phyloP scores from a whole-genome alignment of 768 basidiomycete genomes.

The Suillus subluteus region DNA sequence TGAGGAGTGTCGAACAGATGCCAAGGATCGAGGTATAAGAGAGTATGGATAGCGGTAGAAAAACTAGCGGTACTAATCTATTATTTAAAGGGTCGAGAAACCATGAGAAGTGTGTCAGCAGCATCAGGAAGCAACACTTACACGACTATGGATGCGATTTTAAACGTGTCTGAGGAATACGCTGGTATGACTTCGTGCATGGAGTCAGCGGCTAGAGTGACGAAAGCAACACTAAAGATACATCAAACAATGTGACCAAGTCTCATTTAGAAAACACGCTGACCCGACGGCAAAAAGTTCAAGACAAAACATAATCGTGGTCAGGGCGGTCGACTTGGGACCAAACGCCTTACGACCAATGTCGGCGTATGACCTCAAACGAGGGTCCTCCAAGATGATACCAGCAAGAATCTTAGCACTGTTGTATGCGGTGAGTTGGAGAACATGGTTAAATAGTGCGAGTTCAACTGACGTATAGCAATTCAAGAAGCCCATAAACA shows the following conservation, averaged over 20 bases:
- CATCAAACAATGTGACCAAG: slow-evolving; percentile 1
- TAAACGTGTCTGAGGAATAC: slow-evolving; percentile 73
- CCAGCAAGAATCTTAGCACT: slow-evolving; percentile 88
- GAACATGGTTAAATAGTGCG: background rate
- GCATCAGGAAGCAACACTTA: slow-evolving; percentile 36
- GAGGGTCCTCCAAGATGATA: slow-evolving; percentile 71
- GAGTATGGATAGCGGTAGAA: slow-evolving; percentile 83
- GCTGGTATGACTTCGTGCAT: slow-evolving; percentile 71
- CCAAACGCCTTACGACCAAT: slow-evolving; percentile 92
- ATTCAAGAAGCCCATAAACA: slow-evolving; percentile 77
- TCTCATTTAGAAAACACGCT: slow-evolving; percentile 19
- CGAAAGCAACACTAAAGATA: slow-evolving; percentile 72
- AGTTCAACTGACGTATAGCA: slow-evolving; percentile 79
- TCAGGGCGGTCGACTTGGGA: slow-evolving; percentile 61
- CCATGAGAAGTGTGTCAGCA: slow-evolving; percentile 3
- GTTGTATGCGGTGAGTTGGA: slow-evolving; percentile 16
- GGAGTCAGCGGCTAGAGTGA: slow-evolving; percentile 89
- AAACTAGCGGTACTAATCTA: slow-evolving; percentile 79
- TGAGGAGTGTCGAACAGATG: slow-evolving; percentile 74
- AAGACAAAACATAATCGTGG: slow-evolving; percentile 78
- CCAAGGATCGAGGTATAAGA: slow-evolving; percentile 90
- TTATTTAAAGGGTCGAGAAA: slow-evolving; percentile 6
- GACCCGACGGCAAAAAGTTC: slow-evolving; percentile 86
- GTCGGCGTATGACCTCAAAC: slow-evolving; percentile 83
- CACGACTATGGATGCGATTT: slow-evolving; percentile 74